A percentile compares a stretch with the other conserved stretches of the same genome.
These are phyloP conservation scores for Flagelloscypha sp. DNA, from an alignment of 768 basidiomycete species.

Conservation along the genomic window DNA sequence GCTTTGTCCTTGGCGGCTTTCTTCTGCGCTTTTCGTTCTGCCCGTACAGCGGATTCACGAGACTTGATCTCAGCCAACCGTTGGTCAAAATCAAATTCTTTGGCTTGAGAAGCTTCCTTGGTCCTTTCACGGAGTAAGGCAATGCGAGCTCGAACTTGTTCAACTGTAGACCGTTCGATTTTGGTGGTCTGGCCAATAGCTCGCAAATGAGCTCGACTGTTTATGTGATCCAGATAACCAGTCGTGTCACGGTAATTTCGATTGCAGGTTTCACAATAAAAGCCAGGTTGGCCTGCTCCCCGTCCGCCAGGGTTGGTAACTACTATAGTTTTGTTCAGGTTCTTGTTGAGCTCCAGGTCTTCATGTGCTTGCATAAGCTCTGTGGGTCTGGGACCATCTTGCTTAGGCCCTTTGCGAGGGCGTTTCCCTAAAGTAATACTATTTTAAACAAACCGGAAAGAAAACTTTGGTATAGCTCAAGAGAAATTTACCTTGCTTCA, in stretches of 20 bases:
- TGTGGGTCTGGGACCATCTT: constrained; percentile 88
- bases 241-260: constrained; percentile 89
- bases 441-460: constrained; percentile 3
- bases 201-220: constrained; percentile 86
- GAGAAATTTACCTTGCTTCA: constrained; percentile 63
- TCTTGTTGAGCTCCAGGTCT: constrained; percentile 88
- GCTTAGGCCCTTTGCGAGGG: constrained; percentile 56
- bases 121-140: constrained; percentile 82
- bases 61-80: constrained; percentile 77
- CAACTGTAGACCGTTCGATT: constrained; percentile 81
- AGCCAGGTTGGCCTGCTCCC: constrained; percentile 88
- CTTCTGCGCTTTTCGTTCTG: constrained; percentile 71
- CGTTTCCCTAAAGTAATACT: constrained; percentile 58
- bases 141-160: constrained; percentile 89
- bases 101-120: constrained; percentile 70
- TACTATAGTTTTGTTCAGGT: constrained; percentile 90
- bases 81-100: constrained; percentile 91
- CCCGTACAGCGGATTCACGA: constrained; percentile 58
- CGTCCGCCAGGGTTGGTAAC: constrained; percentile 76
- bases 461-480: neutral
- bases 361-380: constrained; percentile 89
- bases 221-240: constrained; percentile 94
- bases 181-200: constrained; percentile 94
- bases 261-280: constrained; percentile 87
- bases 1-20: constrained; percentile 71